Evolutionary conservation across 257 asterid species (phyloP), one percentile per base, ranked within the genome.

Genomic region (Penstemon newberryi): DNA sequence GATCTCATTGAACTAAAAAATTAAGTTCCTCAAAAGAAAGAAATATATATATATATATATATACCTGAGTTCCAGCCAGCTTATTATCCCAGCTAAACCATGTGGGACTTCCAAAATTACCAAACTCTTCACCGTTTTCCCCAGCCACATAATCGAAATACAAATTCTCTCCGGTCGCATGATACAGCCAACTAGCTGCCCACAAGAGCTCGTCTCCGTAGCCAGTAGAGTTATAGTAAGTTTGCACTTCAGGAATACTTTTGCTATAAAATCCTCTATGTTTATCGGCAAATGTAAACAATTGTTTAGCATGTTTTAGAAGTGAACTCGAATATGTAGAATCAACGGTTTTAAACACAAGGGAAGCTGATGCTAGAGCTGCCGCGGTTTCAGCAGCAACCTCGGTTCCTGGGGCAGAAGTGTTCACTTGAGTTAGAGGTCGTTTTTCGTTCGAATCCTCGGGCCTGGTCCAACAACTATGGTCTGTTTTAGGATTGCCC

Each of bases 41-140:
- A 15, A 15, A 15, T 15, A 15, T n/a, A 15, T 15, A 15, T 15
- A 15, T 15, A 15, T 15, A 15, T 15, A 25, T 1, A 49, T 38
- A 45, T 90, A 87, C 98, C 93, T 92, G 94, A 66, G 85, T 75
- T 63, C 94, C 98, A 39, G 98, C 86, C 15, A 86, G 80, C 82
- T 90, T 93, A 79, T 81, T 84, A 76, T 93, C 99, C 99, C 99
- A 93, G 76, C 96, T 88, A 71, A 93, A 93, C 97, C 97, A 93
- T 0, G 96, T 81, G 8, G 96, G 96, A 60, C 36, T 83, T 4
- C 92, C 96, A 82, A 84, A 93, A 41, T 89, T 65, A 39, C 74
- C 99, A 67, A 77, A 90, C 2, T 65, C 71, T 0, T 88, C 86
- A 0, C 81, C 96, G 42, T 82, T 79, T 3, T 80, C 52, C 9